Base-by-base conservation (phyloP, 345 rosid genomes). In the Gossypium australe region DNA sequence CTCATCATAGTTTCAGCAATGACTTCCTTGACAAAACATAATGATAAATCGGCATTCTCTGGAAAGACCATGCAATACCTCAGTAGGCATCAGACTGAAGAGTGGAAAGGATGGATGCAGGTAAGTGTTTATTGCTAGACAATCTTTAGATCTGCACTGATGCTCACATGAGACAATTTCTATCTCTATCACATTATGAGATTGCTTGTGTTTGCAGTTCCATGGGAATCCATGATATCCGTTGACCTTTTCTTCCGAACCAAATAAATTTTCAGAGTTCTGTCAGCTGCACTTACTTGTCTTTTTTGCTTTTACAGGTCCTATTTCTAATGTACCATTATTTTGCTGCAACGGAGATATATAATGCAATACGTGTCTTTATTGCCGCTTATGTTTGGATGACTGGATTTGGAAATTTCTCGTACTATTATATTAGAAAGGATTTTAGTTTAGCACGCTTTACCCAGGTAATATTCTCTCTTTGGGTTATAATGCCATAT, bases 91-190 rank as follows among this genome's bases (percentile, higher is more conserved):
- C 62, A 58, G 62, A 58, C 62, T 58, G 62, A 58, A 58, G 62
- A 95, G 80, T 95, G 99, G 99, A 95, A 89, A 86, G 98, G 98
- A 81, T 95, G 98, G 97, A 95, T 95, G 99, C 98, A 95, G 98
- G 99, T 87, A 80, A 87, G 93, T 83, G 11, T 80, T 76, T 80
- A 72, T 64, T 47, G 47, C n/a, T 72, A 49, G 3, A 8, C 66
- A 16, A 2, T 59, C 67, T 22, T 14, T 59, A 56, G 65, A 71
- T 71, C 41, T 72, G 53, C 34, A 22, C 17, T 53, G 61, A 18
- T 24, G 73, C 20, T 52, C 51, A 49, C 16, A 58, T 17, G 1
- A 9, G 55, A 3, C 13, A 59, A 3, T 24, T 59, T 18, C 5
- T 29, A 22, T 75, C 62, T 57, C 62, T 16, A 62, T 69, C 64